phyloP scores from a whole-genome alignment of 768 basidiomycete genomes.

The Lanmaoa pseudosensibilis region DNA sequence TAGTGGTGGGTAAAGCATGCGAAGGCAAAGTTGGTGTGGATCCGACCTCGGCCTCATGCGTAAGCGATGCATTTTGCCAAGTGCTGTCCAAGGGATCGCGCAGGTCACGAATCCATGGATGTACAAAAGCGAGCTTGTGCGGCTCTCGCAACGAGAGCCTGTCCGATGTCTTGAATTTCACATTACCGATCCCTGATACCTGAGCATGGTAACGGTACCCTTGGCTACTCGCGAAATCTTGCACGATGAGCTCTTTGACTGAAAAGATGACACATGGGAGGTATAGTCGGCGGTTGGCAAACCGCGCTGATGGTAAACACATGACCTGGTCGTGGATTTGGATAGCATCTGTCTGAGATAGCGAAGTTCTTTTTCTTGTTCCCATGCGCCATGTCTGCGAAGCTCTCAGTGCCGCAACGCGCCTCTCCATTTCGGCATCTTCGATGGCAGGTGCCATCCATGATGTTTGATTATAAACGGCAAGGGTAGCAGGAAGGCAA shows the following conservation, averaged over 20 bases:
- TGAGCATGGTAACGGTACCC: too few species aligned
- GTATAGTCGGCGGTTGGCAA: background rate
- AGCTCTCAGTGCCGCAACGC: background rate
- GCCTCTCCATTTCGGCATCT: background rate
- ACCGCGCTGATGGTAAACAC: background rate
- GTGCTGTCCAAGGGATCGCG: background rate
- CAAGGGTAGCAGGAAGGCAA: too few species aligned
- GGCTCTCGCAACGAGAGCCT: background rate
- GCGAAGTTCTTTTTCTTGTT: too few species aligned
- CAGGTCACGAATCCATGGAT: conserved; percentile 12
- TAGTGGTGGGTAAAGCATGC: background rate
- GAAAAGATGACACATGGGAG: conserved; percentile 3
- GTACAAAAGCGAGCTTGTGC: background rate
- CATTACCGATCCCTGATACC: too few species aligned
- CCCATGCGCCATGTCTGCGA: too few species aligned
- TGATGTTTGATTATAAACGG: too few species aligned
- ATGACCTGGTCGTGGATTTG: background rate
- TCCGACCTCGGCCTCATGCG: background rate
- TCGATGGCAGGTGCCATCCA: background rate
- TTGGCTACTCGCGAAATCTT: background rate
- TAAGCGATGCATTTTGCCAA: background rate
- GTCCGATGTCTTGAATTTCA: background rate
- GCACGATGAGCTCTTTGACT: background rate
- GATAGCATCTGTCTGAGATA: background rate
- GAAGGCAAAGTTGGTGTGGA: background rate